Evolutionary conservation across 345 rosid genomes (phyloP), one percentile per base, ranked within the genome.

Genomic region (Lumnitzera littorea): DNA sequence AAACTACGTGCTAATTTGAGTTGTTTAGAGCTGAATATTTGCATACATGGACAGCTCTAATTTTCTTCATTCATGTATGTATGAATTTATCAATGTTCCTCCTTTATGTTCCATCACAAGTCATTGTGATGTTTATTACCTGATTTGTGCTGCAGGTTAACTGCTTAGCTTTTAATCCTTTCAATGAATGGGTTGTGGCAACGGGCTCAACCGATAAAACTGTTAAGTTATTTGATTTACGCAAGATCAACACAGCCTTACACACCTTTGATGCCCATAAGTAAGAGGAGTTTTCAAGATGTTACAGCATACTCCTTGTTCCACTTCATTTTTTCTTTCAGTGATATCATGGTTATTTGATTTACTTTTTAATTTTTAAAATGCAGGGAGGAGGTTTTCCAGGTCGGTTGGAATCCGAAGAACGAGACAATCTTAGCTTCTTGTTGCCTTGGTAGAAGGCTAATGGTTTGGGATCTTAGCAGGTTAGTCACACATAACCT

Each of bases 401-500:
- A 95, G 75, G 95, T 91, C 55, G 97, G 99, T 29, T 91, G 97
- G 99, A 95, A 78, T 72, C 97, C 99, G 0, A 88, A 88, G 80
- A 95, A 95, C 52, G 97, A 95, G 78, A 95, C 99, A 0, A 88
- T 95, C 64, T 79, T 95, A 76, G 97, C 99, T 55, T 95, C 99
- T 63, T 95, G 97, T 67, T 95, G 97, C 78, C 96, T 91, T 55
- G 99, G 99, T 60, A 84, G 99, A 78, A 82, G 99, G 82, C 96
- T 95, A 55, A 85, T 91, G 97, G 96, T 95, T 65, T 95, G 99
- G 99, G 99, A 95, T 74, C 91, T 91, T 63, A 95, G 97, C 92
- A 95, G 99, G 99, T 90, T 67, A 55, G 81, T 62, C 53, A 25
- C 64, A 0, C 2, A 29, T 13, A 41, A 27, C 29, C 29, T 27